These are phyloP conservation scores for Colletotrichum liriopes DNA, from an alignment of 2,329 filamentous ascomycete genomes.

Conservation along the genomic window DNA sequence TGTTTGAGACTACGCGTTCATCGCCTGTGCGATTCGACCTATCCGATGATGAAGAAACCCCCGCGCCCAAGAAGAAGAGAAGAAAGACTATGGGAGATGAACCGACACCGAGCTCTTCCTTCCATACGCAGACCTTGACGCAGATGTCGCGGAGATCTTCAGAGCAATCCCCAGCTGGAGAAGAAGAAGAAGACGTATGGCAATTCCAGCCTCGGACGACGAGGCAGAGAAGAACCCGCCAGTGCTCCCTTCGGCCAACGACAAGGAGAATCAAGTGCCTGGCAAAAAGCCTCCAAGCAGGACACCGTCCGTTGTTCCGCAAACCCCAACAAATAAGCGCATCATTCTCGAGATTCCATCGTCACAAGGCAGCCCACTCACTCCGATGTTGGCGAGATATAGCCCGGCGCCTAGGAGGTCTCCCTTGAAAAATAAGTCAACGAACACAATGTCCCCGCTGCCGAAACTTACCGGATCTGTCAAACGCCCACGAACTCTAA, in stretches of 20 bases:
- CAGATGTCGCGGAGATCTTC: conserved; percentile 60
- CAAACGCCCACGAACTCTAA: conserved; percentile 52
- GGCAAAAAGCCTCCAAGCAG: conserved; percentile 48
- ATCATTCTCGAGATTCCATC: conserved; percentile 61
- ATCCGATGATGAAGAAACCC: conserved; percentile 48
- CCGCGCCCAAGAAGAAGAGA: conserved; percentile 34
- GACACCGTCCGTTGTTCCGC: conserved; percentile 54
- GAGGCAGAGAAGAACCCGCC: conserved; percentile 48
- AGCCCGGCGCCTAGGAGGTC: conserved; percentile 53
- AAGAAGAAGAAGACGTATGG: conserved; percentile 34
- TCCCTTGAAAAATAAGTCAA: conserved; percentile 56
- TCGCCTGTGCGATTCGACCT: conserved; percentile 42
- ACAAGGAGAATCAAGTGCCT: conserved; percentile 47
- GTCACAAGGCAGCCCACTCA: conserved; percentile 61
- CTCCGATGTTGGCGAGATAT: conserved; percentile 58
- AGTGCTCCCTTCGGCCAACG: conserved; percentile 58
- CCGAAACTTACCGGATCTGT: conserved; percentile 29
- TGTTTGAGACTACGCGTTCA: conserved; percentile 55
- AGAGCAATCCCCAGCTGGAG: conserved; percentile 49
- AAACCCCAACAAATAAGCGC: conserved; percentile 57
- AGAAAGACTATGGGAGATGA: conserved; percentile 53
- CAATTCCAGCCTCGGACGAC: conserved; percentile 57
- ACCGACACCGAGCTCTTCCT: conserved; percentile 49
- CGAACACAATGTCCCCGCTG: conserved; percentile 44
- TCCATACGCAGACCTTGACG: conserved; percentile 61